Evolutionary conservation across 2,329 filamentous ascomycete genomes (phyloP), one percentile per base, ranked within the genome.

Genomic region (Xylariaceae sp.): DNA sequence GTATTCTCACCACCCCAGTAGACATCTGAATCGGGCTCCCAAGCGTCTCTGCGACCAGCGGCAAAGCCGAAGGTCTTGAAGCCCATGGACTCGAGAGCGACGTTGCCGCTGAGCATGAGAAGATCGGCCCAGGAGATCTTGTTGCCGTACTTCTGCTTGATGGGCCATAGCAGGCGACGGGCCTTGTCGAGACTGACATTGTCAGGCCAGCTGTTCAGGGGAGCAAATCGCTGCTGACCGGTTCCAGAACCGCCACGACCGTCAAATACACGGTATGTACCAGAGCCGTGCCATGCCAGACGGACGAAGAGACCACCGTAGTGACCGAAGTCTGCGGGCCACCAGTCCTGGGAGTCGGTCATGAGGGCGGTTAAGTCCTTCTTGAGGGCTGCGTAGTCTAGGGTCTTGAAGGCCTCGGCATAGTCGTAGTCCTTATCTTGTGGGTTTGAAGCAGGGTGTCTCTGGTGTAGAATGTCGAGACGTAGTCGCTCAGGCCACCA

Each of bases 131-230:
- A 92, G 0, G 88, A 91, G 74, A 92, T 88, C 79, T 89, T 90
- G 80, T 84, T 85, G 73, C 88, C 88, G 66, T 92, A 92, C 81
- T 92, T 92, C 68, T 90, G 88, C 83, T 92, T 92, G 77, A 92
- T 85, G 58, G 88, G 88, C 86, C 88, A 90, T 48, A 92, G 78
- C 58, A 92, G 82, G 64, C 88, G 88, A 58, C 88, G 88, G 37
- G 88, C 88, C 82, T 92, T 92, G 82, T 92, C 88, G 56, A 92
- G 82, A 67, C 80, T 86, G 69, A 85, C 86, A 66, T 92, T 92
- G 76, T 92, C 88, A 48, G 88, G 88, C 88, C 88, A 92, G 78
- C 85, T 85, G 82, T 91, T 91, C 71, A 92, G 84, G 4, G 89
- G 89, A 56, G 88, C 88, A 68, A 92, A 92, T 47, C 89, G 85